Base-by-base conservation (phyloP, 805 yeast species). In the Pichia cephalocereana region DNA sequence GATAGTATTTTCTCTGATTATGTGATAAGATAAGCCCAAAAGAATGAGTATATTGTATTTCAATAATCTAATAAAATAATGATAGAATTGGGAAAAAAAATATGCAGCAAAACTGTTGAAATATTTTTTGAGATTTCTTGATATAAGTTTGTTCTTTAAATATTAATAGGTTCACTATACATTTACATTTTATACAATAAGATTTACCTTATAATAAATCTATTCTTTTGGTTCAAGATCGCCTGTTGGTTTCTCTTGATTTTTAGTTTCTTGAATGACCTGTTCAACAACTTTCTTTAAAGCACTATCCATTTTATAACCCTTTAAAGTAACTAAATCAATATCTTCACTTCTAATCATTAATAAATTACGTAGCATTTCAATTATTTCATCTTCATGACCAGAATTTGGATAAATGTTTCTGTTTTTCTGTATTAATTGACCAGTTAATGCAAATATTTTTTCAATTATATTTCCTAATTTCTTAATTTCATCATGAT, bases 351-450 rank as follows among this genome's bases (percentile, higher is more conserved):
- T 59, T 44, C 61, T 57, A 9, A 67, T 65, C 49, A 62, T 47
- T 37, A 66, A 47, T 47, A 64, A 56, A 52, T 66, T 67, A 51
- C 62, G 63, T 43, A 65, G 45, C 45, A 61, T 56, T 48, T 67
- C 71, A 5, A 61, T 44, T 15, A 60, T 57, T 46, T 67, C 69
- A 42, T 65, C 68, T 42, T 62, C 61, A 44, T 58, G 61, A 7
- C 50, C 51, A 14, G 36, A 47, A 38, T 52, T 51, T 9, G 55
- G 52, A 42, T 52, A 51, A 15, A 49, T 32, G 10, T 45, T 45
- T 36, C 48, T 45, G 39, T 61, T 57, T 45, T 55, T 59, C 17
- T 45, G 46, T 31, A 64, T 30, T 39, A 63, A 53, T 43, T 59
- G 64, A 42, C 66, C 55, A 3, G 57, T 55, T 11, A 64, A 30